phyloP scores from a whole-genome alignment of 495 filamentous ascomycete species.

The Mytilinidion resinicola region DNA sequence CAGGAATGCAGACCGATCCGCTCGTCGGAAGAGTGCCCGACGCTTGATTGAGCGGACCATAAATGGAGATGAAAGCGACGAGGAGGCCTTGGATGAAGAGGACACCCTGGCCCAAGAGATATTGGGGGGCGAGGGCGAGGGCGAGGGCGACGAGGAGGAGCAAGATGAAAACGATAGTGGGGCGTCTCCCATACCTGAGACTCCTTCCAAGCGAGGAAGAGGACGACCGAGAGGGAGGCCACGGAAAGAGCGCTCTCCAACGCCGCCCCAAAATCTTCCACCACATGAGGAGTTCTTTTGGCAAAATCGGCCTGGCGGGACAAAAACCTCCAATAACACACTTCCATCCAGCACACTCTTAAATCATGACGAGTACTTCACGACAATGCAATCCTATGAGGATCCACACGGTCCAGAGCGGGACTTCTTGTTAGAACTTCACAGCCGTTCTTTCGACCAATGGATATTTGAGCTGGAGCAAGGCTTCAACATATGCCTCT shows the following conservation, averaged over 20 bases:
- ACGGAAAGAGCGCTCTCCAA: slow-evolving; percentile 52
- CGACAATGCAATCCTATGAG: slow-evolving; percentile 55
- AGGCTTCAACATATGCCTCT: slow-evolving; percentile 85
- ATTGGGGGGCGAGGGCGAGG: slow-evolving; percentile 48
- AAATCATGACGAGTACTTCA: slow-evolving; percentile 87
- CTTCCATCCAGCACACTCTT: slow-evolving; percentile 69
- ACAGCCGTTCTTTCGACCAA: slow-evolving; percentile 76
- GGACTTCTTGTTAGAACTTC: slow-evolving; percentile 63
- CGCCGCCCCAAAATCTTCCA: slow-evolving; percentile 71
- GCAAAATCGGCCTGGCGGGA: slow-evolving; percentile 73
- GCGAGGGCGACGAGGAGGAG: slow-evolving; percentile 40
- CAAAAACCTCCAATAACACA: slow-evolving; percentile 81
- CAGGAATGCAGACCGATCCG: slow-evolving; percentile 72
- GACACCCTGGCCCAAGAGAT: slow-evolving; percentile 69
- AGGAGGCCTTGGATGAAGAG: slow-evolving; percentile 69
- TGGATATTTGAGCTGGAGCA: slow-evolving; percentile 89
- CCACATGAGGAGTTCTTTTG: slow-evolving; percentile 89
- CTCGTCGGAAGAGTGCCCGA: slow-evolving; percentile 76
- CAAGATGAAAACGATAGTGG: slow-evolving; percentile 20
- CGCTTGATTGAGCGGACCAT: slow-evolving; percentile 61
- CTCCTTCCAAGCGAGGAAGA: slow-evolving; percentile 50
- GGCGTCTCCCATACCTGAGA: slow-evolving; percentile 33
- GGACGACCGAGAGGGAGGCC: slow-evolving; percentile 53
- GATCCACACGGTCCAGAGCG: slow-evolving; percentile 70
- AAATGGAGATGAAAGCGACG: slow-evolving; percentile 49